Evolutionary conservation across 163 green algal genomes (phyloP).

Genomic region (Coccomyxa subellipsoidea): DNA sequence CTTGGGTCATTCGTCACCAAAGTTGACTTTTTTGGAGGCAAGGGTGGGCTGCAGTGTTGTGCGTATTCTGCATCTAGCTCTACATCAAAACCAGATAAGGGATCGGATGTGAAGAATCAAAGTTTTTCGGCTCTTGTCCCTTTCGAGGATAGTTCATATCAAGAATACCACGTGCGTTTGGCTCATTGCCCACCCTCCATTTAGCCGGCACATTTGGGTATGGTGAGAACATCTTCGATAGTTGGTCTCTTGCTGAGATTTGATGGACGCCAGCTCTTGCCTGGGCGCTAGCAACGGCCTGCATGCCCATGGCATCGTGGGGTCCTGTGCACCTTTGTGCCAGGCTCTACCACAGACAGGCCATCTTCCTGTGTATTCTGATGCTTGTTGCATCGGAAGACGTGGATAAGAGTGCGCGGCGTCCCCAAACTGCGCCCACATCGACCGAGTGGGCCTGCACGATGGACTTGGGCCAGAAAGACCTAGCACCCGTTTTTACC

Average conservation of each 20-base stretch:
- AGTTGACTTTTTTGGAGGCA: not conserved
- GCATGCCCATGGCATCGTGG: not conserved
- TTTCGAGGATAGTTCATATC: not conserved
- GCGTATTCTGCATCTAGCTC: no score
- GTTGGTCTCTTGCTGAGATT: not conserved
- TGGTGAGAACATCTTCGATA: no score
- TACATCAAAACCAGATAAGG: no score
- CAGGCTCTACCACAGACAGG: not conserved
- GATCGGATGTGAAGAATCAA: no score
- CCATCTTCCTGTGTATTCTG: not conserved
- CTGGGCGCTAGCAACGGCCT: not conserved
- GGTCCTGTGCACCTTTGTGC: not conserved
- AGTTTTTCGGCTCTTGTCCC: not conserved
- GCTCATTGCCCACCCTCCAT: no score
- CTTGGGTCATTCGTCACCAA: not conserved
- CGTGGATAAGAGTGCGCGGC: not conserved
- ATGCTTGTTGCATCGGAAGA: not conserved
- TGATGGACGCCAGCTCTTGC: not conserved
- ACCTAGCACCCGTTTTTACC: slow-evolving; percentile 1
- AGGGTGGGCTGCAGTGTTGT: not conserved
- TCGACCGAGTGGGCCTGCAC: not conserved
- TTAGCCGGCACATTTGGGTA: no score
- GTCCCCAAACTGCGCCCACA: not conserved
- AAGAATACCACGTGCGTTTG: not conserved
- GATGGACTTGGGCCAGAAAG: slow-evolving; percentile 1